Percentiles rank a stretch among this genome's conserved stretches.
Conservation (phyloP, 1,284 basidiomycete genomes). For the Hemileia vastatrix region DNA sequence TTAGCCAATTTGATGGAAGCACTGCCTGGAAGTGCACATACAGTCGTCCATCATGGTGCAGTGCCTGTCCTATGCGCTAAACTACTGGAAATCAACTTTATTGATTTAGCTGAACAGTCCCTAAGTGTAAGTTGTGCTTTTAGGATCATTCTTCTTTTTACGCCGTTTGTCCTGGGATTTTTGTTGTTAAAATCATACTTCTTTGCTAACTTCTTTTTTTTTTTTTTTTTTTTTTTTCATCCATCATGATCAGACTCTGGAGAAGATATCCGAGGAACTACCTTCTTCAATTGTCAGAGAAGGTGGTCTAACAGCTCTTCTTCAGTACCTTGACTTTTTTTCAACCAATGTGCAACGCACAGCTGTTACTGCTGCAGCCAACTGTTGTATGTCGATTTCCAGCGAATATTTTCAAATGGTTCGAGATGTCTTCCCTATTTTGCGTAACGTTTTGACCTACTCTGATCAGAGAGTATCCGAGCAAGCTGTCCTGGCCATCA, state of each 20-base stretch:
- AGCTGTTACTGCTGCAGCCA: slow-evolving; percentile 87
- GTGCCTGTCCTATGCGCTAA: slow-evolving; percentile 92
- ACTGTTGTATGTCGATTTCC: slow-evolving; percentile 83
- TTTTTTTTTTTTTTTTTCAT: neutral
- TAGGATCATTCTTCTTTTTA: slow-evolving; percentile 3
- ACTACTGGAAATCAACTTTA: slow-evolving; percentile 86
- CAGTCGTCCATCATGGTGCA: slow-evolving; percentile 86
- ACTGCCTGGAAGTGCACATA: slow-evolving; percentile 82
- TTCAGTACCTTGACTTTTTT: slow-evolving; percentile 93
- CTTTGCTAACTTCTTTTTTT: slow-evolving; percentile 30
- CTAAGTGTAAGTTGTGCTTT: slow-evolving; percentile 62
- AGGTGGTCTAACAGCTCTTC: slow-evolving; percentile 75
- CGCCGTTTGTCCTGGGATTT: neutral
- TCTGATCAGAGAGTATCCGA: slow-evolving; percentile 88
- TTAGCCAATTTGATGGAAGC: slow-evolving; percentile 95
- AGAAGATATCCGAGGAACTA: slow-evolving; percentile 93
- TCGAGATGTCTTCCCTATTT: slow-evolving; percentile 77
- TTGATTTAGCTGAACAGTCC: slow-evolving; percentile 91
- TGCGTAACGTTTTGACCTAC: slow-evolving; percentile 78
- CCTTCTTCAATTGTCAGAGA: slow-evolving; percentile 87
- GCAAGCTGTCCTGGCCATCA: slow-evolving; percentile 81
- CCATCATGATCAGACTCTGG: slow-evolving; percentile 60
- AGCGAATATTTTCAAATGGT: slow-evolving; percentile 78
- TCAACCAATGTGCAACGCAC: slow-evolving; percentile 91
- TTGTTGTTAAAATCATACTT: slow-evolving; percentile 28